Evolutionary conservation across 352 stramenopile species (phyloP).

Genomic region (Globisporangium spiculum): DNA sequence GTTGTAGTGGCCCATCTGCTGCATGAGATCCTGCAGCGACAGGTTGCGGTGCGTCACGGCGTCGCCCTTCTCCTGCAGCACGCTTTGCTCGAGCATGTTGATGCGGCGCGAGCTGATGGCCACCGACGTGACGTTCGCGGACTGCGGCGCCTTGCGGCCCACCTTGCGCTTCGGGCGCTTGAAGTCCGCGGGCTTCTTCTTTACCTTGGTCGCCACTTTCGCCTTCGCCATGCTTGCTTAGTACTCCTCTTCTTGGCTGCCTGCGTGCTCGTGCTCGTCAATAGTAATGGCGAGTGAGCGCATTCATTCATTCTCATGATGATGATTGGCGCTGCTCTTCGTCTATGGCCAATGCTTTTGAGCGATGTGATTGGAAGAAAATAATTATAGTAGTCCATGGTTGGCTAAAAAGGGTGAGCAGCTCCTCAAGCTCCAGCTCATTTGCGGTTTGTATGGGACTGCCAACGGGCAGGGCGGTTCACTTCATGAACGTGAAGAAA

Average conservation of each 20-base stretch:
- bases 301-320: neutral
- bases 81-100: constrained; percentile 79
- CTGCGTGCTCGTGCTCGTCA: too few relatives aligned
- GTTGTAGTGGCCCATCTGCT: constrained; percentile 77
- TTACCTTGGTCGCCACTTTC: constrained; percentile 44
- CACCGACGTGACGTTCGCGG: constrained; percentile 79
- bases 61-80: constrained; percentile 66
- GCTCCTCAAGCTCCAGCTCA: neutral
- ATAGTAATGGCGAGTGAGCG: too few relatives aligned
- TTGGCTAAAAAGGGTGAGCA: constrained; percentile 3
- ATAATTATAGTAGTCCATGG: neutral
- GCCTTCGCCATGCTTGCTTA: constrained; percentile 38
- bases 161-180: constrained; percentile 88
- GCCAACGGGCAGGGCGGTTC: too few relatives aligned
- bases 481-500: too few relatives aligned
- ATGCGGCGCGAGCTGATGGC: constrained; percentile 73
- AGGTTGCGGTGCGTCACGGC: constrained; percentile 66
- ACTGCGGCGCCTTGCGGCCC: constrained; percentile 55
- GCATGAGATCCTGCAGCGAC: constrained; percentile 65
- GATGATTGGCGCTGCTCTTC: neutral
- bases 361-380: constrained; percentile 5
- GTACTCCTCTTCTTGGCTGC: neutral
- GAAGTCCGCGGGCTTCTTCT: constrained; percentile 88
- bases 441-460: neutral
- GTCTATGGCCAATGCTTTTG: constrained; percentile 6